phyloP scores from a whole-genome alignment of 768 basidiomycete genomes.

The Mycena crocata region DNA sequence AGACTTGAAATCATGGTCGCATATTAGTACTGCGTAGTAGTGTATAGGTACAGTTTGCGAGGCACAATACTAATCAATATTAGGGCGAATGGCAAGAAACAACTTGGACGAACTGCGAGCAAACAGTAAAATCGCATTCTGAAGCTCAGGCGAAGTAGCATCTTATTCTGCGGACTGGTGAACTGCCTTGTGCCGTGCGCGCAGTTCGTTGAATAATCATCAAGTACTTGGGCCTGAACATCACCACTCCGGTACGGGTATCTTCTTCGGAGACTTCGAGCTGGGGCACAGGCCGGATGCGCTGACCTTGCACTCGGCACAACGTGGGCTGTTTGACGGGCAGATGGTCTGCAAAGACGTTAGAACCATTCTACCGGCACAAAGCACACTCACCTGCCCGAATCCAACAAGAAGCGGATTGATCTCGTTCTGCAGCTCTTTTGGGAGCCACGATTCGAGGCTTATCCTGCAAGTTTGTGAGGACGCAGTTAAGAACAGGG shows the following conservation, averaged over 20 bases:
- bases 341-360: constrained; percentile 67
- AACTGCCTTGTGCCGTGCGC: too few species aligned
- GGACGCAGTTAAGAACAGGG: not conserved
- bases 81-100: too few species aligned
- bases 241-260: constrained; percentile 27
- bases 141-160: too few species aligned
- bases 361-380: not conserved
- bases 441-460: constrained; percentile 86
- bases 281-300: constrained; percentile 74
- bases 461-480: constrained; percentile 61
- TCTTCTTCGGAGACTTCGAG: constrained; percentile 17
- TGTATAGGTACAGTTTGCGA: too few species aligned
- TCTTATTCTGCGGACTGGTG: too few species aligned
- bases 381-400: constrained; percentile 69
- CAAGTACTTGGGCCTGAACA: too few species aligned
- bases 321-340: constrained; percentile 72
- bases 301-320: constrained; percentile 71
- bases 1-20: too few species aligned
- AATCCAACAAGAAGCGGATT: constrained; percentile 88
- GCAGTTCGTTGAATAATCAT: too few species aligned
- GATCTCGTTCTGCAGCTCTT: constrained; percentile 77
- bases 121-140: too few species aligned
- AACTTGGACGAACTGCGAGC: too few species aligned
- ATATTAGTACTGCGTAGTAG: too few species aligned
- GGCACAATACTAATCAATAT: too few species aligned